Base-by-base conservation (phyloP, 768 basidiomycete genomes). In the Calocybe indica region DNA sequence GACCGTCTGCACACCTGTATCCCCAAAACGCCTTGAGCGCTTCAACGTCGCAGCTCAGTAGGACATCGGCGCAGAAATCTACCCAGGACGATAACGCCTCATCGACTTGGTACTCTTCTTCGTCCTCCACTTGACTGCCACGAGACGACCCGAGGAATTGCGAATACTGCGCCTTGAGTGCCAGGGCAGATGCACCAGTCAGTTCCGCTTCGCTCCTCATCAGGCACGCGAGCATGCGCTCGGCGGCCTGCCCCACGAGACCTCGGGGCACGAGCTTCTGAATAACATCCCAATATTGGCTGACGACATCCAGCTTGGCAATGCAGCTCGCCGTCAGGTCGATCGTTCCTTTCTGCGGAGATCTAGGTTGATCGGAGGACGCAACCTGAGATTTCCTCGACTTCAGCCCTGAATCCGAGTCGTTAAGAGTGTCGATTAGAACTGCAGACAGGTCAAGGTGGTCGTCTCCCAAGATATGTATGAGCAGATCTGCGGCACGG, bases 11-110 rank as follows among this genome's bases (percentile, higher is more conserved):
- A 22, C 53, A 43, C 43, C 60, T 56, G 33, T 60, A 60, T 28
- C 68, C 68, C 82, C 83, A 85, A 58, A 88, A 87, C 29, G 60
- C 67, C 44, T 68, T 63, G 50, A 83, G 52, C n/a, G 67, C 63
- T 6, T 73, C 67, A 3, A 62, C 53, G 42, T 79, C 77, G 48
- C 76, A 79, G 13, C 72, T 61, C 7, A 70, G 62, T 30, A 78
- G 50, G 6, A 75, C 69, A 44, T 85, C 82, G 7, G 79, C 72
- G 49, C 80, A 83, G 0, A 89, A 59, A 11, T 58, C 63, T 2
- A 79, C 74, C 88, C 88, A 90, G 22, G 22, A 22, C 4, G 22
- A 22, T 22, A 22, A 22, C 35, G 75, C 68, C 12, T 60, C 63
- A 41, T 75, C 70, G 8, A 80, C 73, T 30, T 71, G 63, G 34